phyloP scores from a whole-genome alignment of 192 early-diverging fungal species.

The Backusella tuberculispora region DNA sequence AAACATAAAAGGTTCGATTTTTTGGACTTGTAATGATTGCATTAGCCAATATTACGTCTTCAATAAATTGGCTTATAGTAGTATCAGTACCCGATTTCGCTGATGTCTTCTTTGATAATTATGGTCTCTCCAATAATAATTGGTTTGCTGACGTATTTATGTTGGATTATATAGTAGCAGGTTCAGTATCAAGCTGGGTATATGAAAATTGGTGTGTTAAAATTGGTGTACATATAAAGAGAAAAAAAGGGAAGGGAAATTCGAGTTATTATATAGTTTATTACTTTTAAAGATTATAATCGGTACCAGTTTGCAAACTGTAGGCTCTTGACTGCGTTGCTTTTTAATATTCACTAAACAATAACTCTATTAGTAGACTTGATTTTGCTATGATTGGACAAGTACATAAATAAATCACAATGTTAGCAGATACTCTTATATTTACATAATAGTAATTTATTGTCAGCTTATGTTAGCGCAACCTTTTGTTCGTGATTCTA shows the following conservation, averaged over 20 bases:
- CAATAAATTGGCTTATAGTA: conserved; percentile 51
- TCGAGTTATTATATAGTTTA: neutral
- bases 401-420: conserved; percentile 10
- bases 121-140: conserved; percentile 40
- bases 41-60: conserved; percentile 47
- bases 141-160: conserved; percentile 49
- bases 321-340: conserved; percentile 53
- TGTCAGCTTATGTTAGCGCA: conserved; percentile 44
- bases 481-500: conserved; percentile 57
- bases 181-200: conserved; percentile 44
- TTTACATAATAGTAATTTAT: neutral
- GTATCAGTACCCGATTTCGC: conserved; percentile 47
- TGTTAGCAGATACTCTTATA: neutral
- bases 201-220: conserved; percentile 48
- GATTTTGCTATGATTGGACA: conserved; percentile 55
- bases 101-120: conserved; percentile 38
- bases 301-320: conserved; percentile 43
- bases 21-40: conserved; percentile 48
- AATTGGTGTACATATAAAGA: conserved; percentile 27
- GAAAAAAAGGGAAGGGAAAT: neutral
- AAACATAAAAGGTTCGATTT: conserved; percentile 48
- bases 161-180: conserved; percentile 49
- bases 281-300: conserved; percentile 35
- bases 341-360: conserved; percentile 42
- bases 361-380: conserved; percentile 33